A percentile compares a stretch with the other conserved stretches of the same genome.
phyloP scores from a whole-genome alignment of 352 stramenopile genomes.

The Phytophthora melonis region DNA sequence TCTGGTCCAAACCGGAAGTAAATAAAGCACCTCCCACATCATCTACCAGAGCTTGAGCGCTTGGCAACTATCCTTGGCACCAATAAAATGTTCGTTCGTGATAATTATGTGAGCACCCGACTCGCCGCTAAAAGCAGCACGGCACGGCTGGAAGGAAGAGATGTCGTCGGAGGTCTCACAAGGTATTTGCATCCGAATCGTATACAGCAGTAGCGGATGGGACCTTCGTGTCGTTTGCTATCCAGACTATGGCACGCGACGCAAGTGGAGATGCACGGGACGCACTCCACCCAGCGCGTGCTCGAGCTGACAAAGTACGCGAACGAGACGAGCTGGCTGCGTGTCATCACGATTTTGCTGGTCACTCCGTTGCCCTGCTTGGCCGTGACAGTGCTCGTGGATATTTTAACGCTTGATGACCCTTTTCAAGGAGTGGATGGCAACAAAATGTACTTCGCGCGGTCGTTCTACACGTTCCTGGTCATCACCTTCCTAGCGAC shows the following conservation, averaged over 20 bases:
- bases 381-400: constrained; percentile 8
- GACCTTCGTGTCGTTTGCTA: background rate
- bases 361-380: constrained; percentile 20
- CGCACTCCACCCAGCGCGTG: constrained; percentile 8
- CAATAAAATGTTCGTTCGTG: background rate
- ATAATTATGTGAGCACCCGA: background rate
- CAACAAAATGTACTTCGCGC: background rate
- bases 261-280: constrained; percentile 13
- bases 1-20: no score
- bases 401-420: background rate
- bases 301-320: constrained; percentile 2
- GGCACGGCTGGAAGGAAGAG: background rate
- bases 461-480: background rate
- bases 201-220: background rate
- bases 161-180: background rate
- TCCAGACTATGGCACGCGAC: background rate
- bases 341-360: constrained; percentile 10
- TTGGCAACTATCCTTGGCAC: background rate
- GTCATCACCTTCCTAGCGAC: background rate
- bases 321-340: constrained; percentile 6
- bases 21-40: no score
- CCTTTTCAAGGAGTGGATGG: background rate
- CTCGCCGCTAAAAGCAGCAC: background rate
- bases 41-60: no score
- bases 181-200: background rate